Percentiles rank a stretch among this genome's conserved stretches.
Conservation (phyloP, 768 basidiomycete species). For the Sarcodon aspratus region DNA sequence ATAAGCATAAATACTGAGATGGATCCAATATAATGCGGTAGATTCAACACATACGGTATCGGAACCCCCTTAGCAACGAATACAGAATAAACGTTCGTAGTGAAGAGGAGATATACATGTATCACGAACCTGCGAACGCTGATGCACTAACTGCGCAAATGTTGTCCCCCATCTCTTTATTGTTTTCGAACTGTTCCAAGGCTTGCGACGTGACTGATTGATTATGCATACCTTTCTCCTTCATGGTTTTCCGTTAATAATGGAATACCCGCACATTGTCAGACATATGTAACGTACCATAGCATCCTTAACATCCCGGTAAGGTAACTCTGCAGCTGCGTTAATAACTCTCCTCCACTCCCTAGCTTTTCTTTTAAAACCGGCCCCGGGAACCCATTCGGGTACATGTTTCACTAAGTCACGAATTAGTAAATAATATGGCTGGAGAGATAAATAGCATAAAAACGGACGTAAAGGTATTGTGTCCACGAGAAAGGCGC, state of each 20-base stretch:
- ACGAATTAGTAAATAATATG: neutral
- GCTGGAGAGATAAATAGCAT: neutral
- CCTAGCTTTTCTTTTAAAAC: constrained; percentile 7
- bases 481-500: neutral
- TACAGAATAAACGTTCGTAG: neutral
- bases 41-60: constrained; percentile 3
- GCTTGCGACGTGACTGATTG: constrained; percentile 24
- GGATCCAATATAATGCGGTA: neutral
- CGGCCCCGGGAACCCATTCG: constrained; percentile 11
- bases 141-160: constrained; percentile 3
- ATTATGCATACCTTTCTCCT: neutral
- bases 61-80: constrained; percentile 1
- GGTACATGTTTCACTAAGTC: constrained; percentile 7
- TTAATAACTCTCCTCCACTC: constrained; percentile 2
- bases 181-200: constrained; percentile 14
- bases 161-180: constrained; percentile 8
- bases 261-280: neutral
- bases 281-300: constrained; percentile 20
- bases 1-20: neutral
- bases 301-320: constrained; percentile 8
- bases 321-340: constrained; percentile 5
- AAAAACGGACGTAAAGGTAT: neutral
- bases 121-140: neutral
- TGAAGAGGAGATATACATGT: neutral
- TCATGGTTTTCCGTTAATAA: neutral